Evolutionary conservation across 768 basidiomycete genomes (phyloP).

Genomic region (Flagelloscypha sp.): DNA sequence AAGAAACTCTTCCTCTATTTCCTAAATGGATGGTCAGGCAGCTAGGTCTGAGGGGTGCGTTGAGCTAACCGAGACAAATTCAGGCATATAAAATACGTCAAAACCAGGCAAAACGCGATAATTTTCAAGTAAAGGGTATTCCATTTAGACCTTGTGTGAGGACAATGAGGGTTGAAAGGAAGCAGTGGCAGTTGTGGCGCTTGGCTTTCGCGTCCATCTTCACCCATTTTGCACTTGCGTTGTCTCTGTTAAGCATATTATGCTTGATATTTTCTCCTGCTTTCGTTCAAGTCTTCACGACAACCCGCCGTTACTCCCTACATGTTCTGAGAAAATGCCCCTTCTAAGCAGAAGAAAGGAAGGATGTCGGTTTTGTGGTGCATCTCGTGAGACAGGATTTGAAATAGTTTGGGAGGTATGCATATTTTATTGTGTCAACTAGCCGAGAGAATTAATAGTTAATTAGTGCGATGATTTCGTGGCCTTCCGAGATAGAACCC

Average conservation of each 20-base stretch:
- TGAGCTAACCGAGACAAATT: constrained; percentile 53
- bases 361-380: constrained; percentile 38
- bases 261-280: neutral
- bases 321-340: no score
- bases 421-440: neutral
- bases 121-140: neutral
- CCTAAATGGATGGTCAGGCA: constrained; percentile 19
- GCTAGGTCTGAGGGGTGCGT: neutral
- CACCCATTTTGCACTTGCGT: no score
- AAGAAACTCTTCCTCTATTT: constrained; percentile 69
- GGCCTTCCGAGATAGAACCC: constrained; percentile 44
- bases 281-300: neutral
- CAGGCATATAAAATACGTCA: constrained; percentile 61
- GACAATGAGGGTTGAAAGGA: neutral
- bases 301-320: no score
- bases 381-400: constrained; percentile 33
- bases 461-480: constrained; percentile 38
- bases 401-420: constrained; percentile 42
- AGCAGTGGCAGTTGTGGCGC: no score
- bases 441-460: neutral
- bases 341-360: no score
- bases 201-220: no score
- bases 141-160: neutral
- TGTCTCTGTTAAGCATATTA: neutral
- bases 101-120: constrained; percentile 27